These are phyloP conservation scores for Orychophragmus violaceus DNA, from an alignment of 345 rosid species.

Conservation along the genomic window DNA sequence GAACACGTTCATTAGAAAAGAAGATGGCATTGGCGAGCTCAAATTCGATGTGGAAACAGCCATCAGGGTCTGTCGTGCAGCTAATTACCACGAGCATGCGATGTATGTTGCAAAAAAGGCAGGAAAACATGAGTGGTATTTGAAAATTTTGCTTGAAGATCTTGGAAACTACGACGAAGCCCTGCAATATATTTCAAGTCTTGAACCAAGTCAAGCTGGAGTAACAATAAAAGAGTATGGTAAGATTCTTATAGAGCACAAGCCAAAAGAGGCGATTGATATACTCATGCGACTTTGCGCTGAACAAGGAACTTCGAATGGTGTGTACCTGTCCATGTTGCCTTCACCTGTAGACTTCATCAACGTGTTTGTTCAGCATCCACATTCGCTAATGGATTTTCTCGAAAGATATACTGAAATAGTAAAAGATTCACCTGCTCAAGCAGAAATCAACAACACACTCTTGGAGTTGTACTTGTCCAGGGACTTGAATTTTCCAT, in stretches of 20 bases:
- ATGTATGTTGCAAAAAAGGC: constrained; percentile 99
- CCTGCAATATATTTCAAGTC: constrained; percentile 81
- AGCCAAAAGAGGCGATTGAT: constrained; percentile 73
- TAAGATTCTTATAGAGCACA: constrained; percentile 90
- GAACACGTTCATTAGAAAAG: constrained; percentile 83
- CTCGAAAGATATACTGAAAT: constrained; percentile 72
- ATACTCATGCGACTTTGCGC: constrained; percentile 90
- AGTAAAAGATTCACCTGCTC: constrained; percentile 98
- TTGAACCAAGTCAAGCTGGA: constrained; percentile 97
- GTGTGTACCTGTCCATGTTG: constrained; percentile 68
- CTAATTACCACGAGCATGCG: constrained; percentile 97
- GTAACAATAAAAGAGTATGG: constrained; percentile 93
- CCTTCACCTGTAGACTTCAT: constrained; percentile 98
- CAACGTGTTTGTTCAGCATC: constrained; percentile 81
- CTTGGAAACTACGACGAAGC: constrained; percentile 95
- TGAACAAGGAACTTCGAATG: constrained; percentile 64
- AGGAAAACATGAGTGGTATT: constrained; percentile 90
- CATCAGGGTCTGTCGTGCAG: constrained; percentile 95
- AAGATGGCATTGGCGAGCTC: constrained; percentile 85
- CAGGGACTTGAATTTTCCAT: constrained; percentile 81
- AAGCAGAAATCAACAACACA: constrained; percentile 89
- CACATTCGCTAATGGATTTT: constrained; percentile 78
- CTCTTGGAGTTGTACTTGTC: constrained; percentile 89
- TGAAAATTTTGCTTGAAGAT: constrained; percentile 91
- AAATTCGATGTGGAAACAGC: constrained; percentile 98